Evolutionary conservation across 2,329 filamentous ascomycete genomes (phyloP).

Genomic region (Ophiostoma sp.): DNA sequence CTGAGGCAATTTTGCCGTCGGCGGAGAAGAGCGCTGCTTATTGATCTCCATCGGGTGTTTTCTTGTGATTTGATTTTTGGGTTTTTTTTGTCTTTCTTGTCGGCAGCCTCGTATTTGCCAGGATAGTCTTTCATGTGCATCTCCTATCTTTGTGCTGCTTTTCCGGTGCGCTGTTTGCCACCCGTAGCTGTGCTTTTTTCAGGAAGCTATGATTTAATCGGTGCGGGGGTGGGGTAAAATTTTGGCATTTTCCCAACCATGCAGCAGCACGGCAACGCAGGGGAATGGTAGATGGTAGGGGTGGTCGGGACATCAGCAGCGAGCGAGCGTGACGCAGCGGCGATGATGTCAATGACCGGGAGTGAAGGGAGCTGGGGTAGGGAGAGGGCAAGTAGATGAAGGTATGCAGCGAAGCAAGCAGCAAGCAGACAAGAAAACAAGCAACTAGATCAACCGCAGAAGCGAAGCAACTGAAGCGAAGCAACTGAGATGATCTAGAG

Average conservation of each 20-base stretch:
- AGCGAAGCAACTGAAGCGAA: not conserved
- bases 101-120: not conserved
- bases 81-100: not conserved
- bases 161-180: slow-evolving; percentile 12
- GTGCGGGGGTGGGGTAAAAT: slow-evolving; percentile 29
- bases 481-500: not conserved
- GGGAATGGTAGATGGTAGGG: not conserved
- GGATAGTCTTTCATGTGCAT: not conserved
- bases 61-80: not conserved
- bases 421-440: not conserved
- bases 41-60: not conserved
- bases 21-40: not conserved
- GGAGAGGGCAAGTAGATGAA: not conserved
- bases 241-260: not conserved
- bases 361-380: not conserved
- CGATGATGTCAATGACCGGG: not conserved
- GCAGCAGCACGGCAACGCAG: slow-evolving; percentile 18
- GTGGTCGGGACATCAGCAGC: not conserved
- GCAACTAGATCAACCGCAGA: not conserved
- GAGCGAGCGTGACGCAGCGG: not conserved
- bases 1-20: slow-evolving; percentile 15
- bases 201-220: slow-evolving; percentile 10
- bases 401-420: not conserved
- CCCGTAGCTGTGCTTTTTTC: not conserved
- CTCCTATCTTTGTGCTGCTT: not conserved